phyloP scores from a whole-genome alignment of 176 grass and related monocot species.

The Urochloa ruziziensis region DNA sequence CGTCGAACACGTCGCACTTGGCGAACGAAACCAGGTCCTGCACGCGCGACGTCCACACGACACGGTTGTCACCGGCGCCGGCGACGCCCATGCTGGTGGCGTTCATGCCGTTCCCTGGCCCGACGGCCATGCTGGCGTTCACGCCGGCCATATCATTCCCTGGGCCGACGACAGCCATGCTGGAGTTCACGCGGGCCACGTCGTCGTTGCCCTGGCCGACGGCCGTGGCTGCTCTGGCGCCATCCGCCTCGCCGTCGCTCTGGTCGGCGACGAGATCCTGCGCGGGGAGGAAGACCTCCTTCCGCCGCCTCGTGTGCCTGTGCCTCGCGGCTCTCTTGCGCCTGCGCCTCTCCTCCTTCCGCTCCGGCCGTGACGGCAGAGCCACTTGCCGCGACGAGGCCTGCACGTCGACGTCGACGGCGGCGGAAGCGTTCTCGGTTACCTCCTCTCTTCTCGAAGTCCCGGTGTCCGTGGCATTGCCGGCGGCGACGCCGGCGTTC shows the following conservation, averaged over 20 bases:
- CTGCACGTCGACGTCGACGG: background rate
- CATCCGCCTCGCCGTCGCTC: no score
- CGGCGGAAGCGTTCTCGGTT: background rate
- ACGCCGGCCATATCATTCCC: background rate
- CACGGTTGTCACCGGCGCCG: slow-evolving; percentile 11
- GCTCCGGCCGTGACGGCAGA: background rate
- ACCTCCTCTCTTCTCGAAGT: background rate
- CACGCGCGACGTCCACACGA: slow-evolving; percentile 33
- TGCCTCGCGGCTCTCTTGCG: slow-evolving; percentile 13
- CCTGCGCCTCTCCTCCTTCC: slow-evolving; percentile 13
- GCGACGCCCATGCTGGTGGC: background rate
- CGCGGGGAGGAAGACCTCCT: background rate
- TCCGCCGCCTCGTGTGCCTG: slow-evolving; percentile 26
- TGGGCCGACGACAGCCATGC: background rate
- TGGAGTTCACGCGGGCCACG: no score
- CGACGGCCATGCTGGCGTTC: background rate
- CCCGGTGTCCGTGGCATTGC: background rate
- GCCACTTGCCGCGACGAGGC: background rate
- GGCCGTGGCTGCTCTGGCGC: no score
- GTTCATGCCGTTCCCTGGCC: background rate
- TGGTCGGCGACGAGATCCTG: background rate
- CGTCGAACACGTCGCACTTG: slow-evolving; percentile 66
- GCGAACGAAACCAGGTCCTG: slow-evolving; percentile 33
- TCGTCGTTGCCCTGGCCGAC: no score
- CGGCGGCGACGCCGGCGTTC: background rate